Conservation (phyloP, 345 rosid genomes). For the Cochlearia excelsa region DNA sequence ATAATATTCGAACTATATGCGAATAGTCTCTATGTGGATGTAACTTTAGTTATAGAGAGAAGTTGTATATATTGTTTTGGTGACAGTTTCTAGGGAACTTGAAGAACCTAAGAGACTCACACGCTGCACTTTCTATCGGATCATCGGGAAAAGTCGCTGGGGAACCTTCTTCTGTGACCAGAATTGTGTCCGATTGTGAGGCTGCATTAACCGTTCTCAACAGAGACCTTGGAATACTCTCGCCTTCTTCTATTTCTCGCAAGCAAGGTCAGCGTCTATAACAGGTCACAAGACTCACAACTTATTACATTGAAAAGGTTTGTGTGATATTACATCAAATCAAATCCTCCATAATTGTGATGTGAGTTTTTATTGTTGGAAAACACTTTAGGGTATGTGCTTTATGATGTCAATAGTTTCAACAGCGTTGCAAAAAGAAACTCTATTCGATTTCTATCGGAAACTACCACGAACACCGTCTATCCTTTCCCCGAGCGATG, state of each 20-base stretch:
- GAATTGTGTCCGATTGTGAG: conserved; percentile 90
- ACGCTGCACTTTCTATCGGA: conserved; percentile 89
- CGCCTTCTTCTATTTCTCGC: conserved; percentile 82
- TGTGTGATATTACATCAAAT: background rate
- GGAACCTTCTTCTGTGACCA: conserved; percentile 82
- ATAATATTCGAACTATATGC: too few relatives aligned
- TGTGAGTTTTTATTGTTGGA: conserved; percentile 11
- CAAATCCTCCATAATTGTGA: background rate
- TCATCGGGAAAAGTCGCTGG: conserved; percentile 77
- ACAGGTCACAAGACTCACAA: conserved; percentile 1
- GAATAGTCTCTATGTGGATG: too few relatives aligned
- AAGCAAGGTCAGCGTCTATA: conserved; percentile 50
- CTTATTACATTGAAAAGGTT: conserved; percentile 6
- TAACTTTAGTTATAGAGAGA: too few relatives aligned
- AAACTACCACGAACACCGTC: conserved; percentile 37
- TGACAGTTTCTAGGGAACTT: conserved; percentile 84
- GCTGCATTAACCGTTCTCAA: conserved; percentile 80
- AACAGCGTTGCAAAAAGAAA: background rate
- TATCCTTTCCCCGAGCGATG: conserved; percentile 37
- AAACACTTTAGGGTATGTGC: conserved; percentile 13
- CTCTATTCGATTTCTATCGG: conserved; percentile 2
- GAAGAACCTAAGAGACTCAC: conserved; percentile 93
- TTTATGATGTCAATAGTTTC: conserved; percentile 2
- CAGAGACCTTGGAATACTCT: conserved; percentile 83
- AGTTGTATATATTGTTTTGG: conserved; percentile 13